Conservation (phyloP, 2,329 filamentous ascomycete genomes). For the Diaporthe citri region DNA sequence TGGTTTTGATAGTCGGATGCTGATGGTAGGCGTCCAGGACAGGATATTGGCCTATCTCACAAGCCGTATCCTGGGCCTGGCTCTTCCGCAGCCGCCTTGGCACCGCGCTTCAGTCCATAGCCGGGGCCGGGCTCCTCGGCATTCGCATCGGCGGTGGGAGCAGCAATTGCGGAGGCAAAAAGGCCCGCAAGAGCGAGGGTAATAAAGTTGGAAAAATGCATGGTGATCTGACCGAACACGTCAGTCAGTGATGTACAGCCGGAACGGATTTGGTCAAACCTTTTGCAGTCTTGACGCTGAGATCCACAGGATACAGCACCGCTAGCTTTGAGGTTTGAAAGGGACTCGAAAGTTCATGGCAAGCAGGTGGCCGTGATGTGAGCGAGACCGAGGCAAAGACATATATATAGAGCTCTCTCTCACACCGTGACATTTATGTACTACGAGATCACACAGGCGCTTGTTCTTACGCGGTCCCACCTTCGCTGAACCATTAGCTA, state of each 20-base stretch:
- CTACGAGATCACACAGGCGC: neutral
- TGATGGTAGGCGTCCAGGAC: neutral
- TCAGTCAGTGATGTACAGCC: neutral
- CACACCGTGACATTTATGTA: neutral
- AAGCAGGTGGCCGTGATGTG: neutral
- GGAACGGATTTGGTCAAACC: neutral
- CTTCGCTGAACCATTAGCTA: neutral
- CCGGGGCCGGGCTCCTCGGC: constrained; percentile 4
- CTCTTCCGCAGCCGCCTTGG: neutral
- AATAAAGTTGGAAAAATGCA: neutral
- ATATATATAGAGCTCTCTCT: neutral
- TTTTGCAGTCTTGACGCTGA: neutral
- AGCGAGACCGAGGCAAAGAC: neutral
- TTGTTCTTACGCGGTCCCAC: neutral
- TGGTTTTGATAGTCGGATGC: neutral
- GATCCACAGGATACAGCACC: neutral
- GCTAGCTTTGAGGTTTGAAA: neutral
- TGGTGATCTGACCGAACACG: neutral
- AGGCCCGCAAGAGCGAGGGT: neutral
- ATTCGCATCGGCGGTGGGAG: neutral
- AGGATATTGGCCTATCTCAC: neutral
- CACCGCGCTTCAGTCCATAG: neutral
- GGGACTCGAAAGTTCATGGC: neutral
- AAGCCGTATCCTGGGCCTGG: neutral
- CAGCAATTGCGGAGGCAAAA: neutral